These are phyloP conservation scores for Chaetomiaceae sp. DNA, from an alignment of 2,329 filamentous ascomycete genomes.

Conservation along the genomic window DNA sequence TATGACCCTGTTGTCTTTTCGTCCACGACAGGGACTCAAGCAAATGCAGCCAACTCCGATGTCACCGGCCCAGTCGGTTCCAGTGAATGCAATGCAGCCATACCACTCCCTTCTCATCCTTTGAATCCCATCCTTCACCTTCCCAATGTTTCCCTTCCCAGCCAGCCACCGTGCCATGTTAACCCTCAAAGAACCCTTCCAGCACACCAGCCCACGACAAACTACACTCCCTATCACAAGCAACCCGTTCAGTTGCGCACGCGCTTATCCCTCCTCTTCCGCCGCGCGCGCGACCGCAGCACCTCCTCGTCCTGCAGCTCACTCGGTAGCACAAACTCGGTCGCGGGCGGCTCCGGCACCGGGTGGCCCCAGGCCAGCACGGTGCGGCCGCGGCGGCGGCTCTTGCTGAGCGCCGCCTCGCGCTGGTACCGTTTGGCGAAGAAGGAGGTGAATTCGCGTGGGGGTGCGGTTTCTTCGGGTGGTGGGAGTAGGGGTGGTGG, in stretches of 20 bases:
- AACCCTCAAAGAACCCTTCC: no score
- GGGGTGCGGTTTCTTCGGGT: constrained; percentile 29
- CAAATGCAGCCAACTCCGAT: no score
- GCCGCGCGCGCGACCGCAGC: constrained; percentile 54
- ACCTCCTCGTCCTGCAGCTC: constrained; percentile 54
- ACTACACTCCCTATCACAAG: no score
- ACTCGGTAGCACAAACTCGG: constrained; percentile 69
- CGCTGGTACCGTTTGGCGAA: constrained; percentile 75
- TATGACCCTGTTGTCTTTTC: no score
- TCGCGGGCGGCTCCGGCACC: constrained; percentile 64
- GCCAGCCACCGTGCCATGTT: no score
- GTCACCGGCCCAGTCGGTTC: no score
- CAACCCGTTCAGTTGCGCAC: constrained; percentile 32
- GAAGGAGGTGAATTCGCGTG: constrained; percentile 74
- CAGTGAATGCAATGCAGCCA: no score
- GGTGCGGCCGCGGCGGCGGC: constrained; percentile 62
- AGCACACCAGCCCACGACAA: no score
- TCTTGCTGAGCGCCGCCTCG: constrained; percentile 68
- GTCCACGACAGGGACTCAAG: no score
- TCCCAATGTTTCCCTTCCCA: no score
- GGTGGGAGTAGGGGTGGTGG: constrained; percentile 17
- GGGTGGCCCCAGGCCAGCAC: constrained; percentile 75
- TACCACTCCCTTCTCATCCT: no score
- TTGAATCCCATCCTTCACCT: no score
- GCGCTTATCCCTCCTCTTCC: constrained; percentile 54